Evolutionary conservation across 305 asterid genomes (phyloP), one percentile per base, ranked within the genome.

Genomic region (Andrographis paniculata): DNA sequence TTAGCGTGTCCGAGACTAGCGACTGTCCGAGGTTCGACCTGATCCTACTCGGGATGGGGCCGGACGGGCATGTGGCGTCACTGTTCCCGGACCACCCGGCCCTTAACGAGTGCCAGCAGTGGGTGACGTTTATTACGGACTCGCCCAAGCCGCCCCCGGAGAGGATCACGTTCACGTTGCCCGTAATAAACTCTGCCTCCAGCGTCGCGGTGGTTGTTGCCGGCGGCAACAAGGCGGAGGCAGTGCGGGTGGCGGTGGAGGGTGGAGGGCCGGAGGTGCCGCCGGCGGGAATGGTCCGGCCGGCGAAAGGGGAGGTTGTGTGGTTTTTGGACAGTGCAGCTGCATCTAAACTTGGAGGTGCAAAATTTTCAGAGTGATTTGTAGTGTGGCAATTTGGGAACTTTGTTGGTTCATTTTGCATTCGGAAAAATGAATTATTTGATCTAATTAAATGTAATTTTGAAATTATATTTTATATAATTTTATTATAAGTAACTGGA

Each of bases 21-120:
- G 98, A 89, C 69, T 80, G 98, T 52, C 98, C 98, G 5, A 86
- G 71, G 58, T 89, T 89, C 33, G 98, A 89, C 70, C 95, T 89
- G 38, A 56, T 89, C 65, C 88, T 89, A 59, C 78, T 89, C 1
- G 95, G 88, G 17, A 71, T 89, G 96, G 98, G 98, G n/a, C 80
- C 83, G 0, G 94, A 86, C 13, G 96, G 96, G 15, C 94, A 89
- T 31, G 68, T 82, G 1, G 98, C 92, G 0, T 82, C 95, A 1
- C 86, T 89, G 7, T 89, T 89, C 46, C 96, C 96, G 2, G 55
- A 75, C 39, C 88, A 82, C 60, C 20, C 79, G 0, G 70, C 40
- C 1, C 87, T 82, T 14, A 55, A 75, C 0, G 81, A 82, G 73
- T 68, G 69, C 53, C 86, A 78, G 19, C 79, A 69, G 14, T 89